Evolutionary conservation across 768 basidiomycete genomes (phyloP).

Genomic region (Neoboletus subvelutipes): DNA sequence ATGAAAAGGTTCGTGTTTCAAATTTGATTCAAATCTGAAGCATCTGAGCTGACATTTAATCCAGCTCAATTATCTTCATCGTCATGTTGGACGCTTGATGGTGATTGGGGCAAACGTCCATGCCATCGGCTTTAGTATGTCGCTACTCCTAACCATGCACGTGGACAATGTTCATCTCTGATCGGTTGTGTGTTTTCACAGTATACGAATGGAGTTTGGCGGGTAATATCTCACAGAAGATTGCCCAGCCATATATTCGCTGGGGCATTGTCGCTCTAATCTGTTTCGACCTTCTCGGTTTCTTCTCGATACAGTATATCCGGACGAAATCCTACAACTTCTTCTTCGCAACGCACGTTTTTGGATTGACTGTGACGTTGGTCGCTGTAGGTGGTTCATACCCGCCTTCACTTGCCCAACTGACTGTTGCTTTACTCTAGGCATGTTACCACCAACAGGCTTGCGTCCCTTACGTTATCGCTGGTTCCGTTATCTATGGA

Average conservation of each 20-base stretch:
- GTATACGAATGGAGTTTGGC: constrained; percentile 56
- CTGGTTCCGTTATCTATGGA: constrained; percentile 48
- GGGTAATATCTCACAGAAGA: constrained; percentile 38
- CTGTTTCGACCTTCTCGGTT: constrained; percentile 53
- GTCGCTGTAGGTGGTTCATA: constrained; percentile 47
- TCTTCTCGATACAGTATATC: constrained; percentile 59
- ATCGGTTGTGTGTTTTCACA: constrained; percentile 22
- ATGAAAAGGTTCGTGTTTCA: constrained; percentile 57
- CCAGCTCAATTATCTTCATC: constrained; percentile 75
- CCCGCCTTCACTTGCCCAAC: neutral
- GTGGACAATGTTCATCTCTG: neutral
- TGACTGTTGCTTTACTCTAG: constrained; percentile 23
- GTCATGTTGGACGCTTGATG: constrained; percentile 60
- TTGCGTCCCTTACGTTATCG: constrained; percentile 55
- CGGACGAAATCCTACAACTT: constrained; percentile 62
- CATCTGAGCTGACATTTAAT: neutral
- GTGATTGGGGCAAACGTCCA: constrained; percentile 62
- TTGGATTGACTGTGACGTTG: constrained; percentile 53
- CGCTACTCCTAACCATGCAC: neutral
- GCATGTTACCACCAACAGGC: constrained; percentile 50
- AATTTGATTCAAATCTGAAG: neutral
- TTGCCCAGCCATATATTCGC: constrained; percentile 37
- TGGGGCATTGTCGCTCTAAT: constrained; percentile 55
- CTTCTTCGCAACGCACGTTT: constrained; percentile 60
- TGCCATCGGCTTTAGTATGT: constrained; percentile 53